Evolutionary conservation across 805 yeast species (phyloP).

Genomic region (Wickerhamia fluorescens): DNA sequence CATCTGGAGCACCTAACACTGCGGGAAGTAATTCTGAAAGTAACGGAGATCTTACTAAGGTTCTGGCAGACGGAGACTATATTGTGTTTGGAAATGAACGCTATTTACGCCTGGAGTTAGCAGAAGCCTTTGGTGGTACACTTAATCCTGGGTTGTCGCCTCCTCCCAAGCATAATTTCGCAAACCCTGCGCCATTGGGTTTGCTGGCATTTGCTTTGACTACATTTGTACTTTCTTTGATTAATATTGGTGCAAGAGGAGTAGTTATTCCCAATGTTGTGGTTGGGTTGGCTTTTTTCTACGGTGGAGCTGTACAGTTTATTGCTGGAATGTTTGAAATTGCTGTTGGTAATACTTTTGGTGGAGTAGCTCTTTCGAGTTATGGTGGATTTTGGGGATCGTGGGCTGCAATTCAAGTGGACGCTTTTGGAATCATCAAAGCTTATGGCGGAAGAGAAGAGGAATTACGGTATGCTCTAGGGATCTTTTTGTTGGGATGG

Average conservation of each 20-base stretch:
- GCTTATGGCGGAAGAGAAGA: slow-evolving; percentile 23
- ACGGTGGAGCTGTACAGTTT: slow-evolving; percentile 67
- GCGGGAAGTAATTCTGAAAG: not conserved
- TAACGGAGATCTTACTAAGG: slow-evolving; percentile 12
- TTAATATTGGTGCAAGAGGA: slow-evolving; percentile 63
- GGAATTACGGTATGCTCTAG: slow-evolving; percentile 29
- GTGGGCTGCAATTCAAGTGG: slow-evolving; percentile 52
- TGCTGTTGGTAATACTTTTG: slow-evolving; percentile 70
- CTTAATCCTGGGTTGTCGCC: slow-evolving; percentile 56
- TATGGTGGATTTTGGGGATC: slow-evolving; percentile 76
- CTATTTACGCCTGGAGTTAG: slow-evolving; percentile 54
- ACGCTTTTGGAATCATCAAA: slow-evolving; percentile 29
- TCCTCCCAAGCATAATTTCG: slow-evolving; percentile 36
- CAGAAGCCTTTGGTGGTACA: slow-evolving; percentile 76
- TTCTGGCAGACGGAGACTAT: slow-evolving; percentile 49
- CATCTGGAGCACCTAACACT: slow-evolving; percentile 1
- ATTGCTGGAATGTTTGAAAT: slow-evolving; percentile 73
- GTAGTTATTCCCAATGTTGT: slow-evolving; percentile 54
- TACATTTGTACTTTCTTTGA: slow-evolving; percentile 56
- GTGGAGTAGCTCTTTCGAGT: slow-evolving; percentile 55
- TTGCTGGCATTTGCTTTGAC: slow-evolving; percentile 65
- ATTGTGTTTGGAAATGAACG: slow-evolving; percentile 67
- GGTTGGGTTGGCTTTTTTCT: slow-evolving; percentile 60
- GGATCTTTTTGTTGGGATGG: slow-evolving; percentile 35
- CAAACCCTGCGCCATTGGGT: slow-evolving; percentile 74